Percentiles rank a stretch among this genome's conserved stretches.
These are phyloP conservation scores for Lachancea kluyveri DNA, from an alignment of 805 yeast species.

Conservation along the genomic window DNA sequence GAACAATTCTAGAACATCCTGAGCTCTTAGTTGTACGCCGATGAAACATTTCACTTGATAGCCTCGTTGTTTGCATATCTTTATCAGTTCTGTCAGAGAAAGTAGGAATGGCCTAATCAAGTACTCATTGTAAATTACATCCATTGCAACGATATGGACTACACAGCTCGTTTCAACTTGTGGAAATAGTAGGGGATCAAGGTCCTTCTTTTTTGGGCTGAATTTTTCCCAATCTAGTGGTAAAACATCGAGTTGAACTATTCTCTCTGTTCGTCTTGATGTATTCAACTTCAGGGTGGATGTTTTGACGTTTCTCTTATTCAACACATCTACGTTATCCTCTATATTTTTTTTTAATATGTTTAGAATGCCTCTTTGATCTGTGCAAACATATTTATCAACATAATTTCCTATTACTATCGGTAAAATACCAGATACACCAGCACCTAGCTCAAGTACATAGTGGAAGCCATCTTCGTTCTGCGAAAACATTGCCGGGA, in stretches of 20 bases:
- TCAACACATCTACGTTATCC: slow-evolving; percentile 23
- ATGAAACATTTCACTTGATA: slow-evolving; percentile 14
- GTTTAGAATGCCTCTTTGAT: slow-evolving; percentile 27
- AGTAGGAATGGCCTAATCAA: slow-evolving; percentile 27
- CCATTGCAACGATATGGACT: slow-evolving; percentile 29
- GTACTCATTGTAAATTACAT: slow-evolving; percentile 32
- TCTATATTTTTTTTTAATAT: slow-evolving; percentile 23
- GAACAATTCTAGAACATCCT: slow-evolving; percentile 24
- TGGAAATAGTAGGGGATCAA: slow-evolving; percentile 3
- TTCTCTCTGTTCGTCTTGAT: slow-evolving; percentile 3
- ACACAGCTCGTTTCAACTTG: slow-evolving; percentile 1
- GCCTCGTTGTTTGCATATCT: slow-evolving; percentile 6
- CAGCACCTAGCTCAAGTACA: slow-evolving; percentile 30
- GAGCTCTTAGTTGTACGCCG: slow-evolving; percentile 30
- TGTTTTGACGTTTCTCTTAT: slow-evolving; percentile 9
- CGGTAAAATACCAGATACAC: slow-evolving; percentile 27
- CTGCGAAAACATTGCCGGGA: background rate
- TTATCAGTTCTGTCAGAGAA: slow-evolving; percentile 16
- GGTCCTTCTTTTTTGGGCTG: slow-evolving; percentile 2
- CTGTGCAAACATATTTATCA: slow-evolving; percentile 25
- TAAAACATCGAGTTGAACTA: slow-evolving; percentile 18
- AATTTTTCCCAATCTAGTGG: slow-evolving; percentile 31
- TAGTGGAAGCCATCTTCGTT: slow-evolving; percentile 4
- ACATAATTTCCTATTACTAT: slow-evolving; percentile 26
- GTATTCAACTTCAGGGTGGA: slow-evolving; percentile 2